Evolutionary conservation across 768 basidiomycete genomes (phyloP).

Genomic region (Rhizopogon vulgaris): DNA sequence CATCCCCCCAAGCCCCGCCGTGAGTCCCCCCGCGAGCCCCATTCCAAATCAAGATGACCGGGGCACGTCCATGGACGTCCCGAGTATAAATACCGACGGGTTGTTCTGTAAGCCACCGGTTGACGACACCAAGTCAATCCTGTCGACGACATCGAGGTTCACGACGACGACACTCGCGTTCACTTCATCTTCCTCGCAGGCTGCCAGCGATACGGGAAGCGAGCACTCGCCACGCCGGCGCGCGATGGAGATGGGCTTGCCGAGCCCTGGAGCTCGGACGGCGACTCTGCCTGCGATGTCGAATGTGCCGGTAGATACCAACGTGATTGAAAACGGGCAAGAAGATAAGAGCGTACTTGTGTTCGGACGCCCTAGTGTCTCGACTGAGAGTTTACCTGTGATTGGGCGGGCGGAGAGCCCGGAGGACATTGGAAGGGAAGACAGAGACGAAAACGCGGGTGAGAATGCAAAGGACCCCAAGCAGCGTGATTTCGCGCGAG

Average conservation of each 20-base stretch:
- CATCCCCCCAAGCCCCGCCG: neutral
- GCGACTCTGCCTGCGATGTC: conserved; percentile 29
- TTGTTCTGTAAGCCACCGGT: neutral
- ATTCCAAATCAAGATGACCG: neutral
- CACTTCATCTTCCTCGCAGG: conserved; percentile 7
- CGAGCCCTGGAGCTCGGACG: conserved; percentile 18
- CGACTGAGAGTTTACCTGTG: conserved; percentile 61
- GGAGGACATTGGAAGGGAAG: neutral
- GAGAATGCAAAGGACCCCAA: neutral
- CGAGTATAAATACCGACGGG: neutral
- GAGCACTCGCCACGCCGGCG: conserved; percentile 11
- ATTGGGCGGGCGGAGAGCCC: neutral
- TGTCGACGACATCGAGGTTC: conserved; percentile 1
- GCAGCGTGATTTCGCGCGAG: neutral
- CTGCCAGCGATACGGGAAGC: conserved; percentile 11
- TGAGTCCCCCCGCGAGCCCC: conserved; percentile 14
- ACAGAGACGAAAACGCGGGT: neutral
- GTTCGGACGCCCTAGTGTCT: conserved; percentile 70
- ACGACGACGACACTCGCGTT: conserved; percentile 6
- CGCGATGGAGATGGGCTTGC: conserved; percentile 11
- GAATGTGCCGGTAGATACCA: neutral
- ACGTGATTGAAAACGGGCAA: conserved; percentile 19
- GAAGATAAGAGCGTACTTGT: conserved; percentile 72
- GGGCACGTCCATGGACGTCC: neutral
- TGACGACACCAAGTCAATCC: conserved; percentile 13